Evolutionary conservation across 495 filamentous ascomycete species (phyloP), one percentile per base, ranked within the genome.

Genomic region (Penicillium salamii): DNA sequence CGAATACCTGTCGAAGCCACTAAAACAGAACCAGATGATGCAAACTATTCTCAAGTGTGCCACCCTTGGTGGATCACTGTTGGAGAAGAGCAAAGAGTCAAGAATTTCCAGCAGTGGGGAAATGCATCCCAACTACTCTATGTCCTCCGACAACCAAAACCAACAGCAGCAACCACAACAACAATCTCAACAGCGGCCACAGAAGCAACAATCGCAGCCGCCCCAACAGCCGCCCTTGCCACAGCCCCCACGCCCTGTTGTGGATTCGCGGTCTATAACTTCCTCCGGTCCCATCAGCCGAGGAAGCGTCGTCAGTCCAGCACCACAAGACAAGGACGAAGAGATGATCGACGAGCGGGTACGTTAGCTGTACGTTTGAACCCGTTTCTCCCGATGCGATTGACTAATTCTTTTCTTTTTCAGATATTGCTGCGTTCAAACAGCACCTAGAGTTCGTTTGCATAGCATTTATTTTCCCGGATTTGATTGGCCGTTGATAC

Each of bases 11-110:
- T 96, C 92, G 33, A 99, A 99, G 68, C 95, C 95, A 31, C 78
- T 99, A 48, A 95, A 97, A 68, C 92, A 96, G 65, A 97, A 96
- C 66, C 90, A 95, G 63, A 85, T 99, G 71, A 97, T 97, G 68
- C 95, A 99, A 67, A 97, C 93, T 5, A 99, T 99, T 47, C 77
- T 99, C 55, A 96, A 97, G 67, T 92, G 89, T 60, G 89, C 88
- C 11, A 97, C 92, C 3, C 83, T 97, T 21, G 92, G 93, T 52
- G 91, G 91, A 11, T 88, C 88, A 35, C 78, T 97, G 26, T 72
- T 96, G 49, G 90, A 96, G 48, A 80, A 80, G 62, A 80, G 78
- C 54, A 80, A 81, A 58, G 80, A 84, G 48, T 70, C 77, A 9
- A 72, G 79, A 38, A 69, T 79, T 18, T 80, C 79, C 6, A 74